These are phyloP conservation scores for Coemansia sp. DNA, from an alignment of 192 early-diverging fungal genomes.

Conservation along the genomic window DNA sequence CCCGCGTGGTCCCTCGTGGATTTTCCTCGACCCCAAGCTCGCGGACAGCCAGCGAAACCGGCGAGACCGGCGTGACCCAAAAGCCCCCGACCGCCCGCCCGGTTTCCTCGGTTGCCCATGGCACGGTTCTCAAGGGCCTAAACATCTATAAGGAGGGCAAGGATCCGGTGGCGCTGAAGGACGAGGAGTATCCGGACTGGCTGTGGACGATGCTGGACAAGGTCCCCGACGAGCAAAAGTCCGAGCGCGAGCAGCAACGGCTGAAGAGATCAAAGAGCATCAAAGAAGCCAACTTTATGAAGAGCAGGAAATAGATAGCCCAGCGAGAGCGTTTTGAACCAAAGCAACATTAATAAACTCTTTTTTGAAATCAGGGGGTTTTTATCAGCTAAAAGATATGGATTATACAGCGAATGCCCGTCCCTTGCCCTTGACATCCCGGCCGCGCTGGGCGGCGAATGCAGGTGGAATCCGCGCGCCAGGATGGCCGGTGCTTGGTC, in stretches of 20 bases:
- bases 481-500: constrained; percentile 3
- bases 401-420: constrained; percentile 23
- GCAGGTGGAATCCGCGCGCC: constrained; percentile 1
- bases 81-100: not conserved
- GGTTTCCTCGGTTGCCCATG: constrained; percentile 62
- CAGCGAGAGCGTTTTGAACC: not conserved
- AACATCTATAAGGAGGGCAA: constrained; percentile 78
- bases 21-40: not conserved
- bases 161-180: constrained; percentile 80
- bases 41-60: not conserved
- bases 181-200: constrained; percentile 88
- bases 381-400: not conserved
- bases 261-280: constrained; percentile 58
- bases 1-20: not conserved
- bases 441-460: not conserved
- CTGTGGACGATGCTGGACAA: constrained; percentile 80
- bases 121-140: constrained; percentile 80
- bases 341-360: not conserved
- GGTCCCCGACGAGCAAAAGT: constrained; percentile 13
- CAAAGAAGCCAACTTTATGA: constrained; percentile 72
- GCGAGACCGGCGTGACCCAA: not conserved
- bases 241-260: constrained; percentile 58
- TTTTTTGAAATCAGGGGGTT: not conserved
- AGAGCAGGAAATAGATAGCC: constrained; percentile 64
- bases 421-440: constrained; percentile 41